These are phyloP conservation scores for Fistulinella cinereoalba DNA, from an alignment of 1,284 basidiomycete species.

Conservation along the genomic window DNA sequence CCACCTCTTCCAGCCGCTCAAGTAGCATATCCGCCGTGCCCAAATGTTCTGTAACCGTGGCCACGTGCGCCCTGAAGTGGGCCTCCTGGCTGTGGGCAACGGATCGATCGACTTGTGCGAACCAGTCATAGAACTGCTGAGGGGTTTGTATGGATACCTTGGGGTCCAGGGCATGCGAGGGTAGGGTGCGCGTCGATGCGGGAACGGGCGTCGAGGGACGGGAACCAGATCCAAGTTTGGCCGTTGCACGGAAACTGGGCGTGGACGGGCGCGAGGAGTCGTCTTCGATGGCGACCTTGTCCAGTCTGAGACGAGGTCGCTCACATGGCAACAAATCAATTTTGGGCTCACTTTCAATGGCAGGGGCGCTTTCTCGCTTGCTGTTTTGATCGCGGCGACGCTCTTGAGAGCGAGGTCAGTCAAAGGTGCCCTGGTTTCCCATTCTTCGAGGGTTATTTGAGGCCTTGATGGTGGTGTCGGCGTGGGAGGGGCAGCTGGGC, in stretches of 20 bases:
- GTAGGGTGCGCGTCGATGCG: conserved; percentile 28
- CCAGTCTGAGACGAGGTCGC: conserved; percentile 13
- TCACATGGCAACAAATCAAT: background rate
- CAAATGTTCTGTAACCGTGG: conserved; percentile 69
- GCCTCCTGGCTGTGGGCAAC: conserved; percentile 90
- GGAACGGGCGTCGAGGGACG: conserved; percentile 36
- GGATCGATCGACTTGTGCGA: conserved; percentile 79
- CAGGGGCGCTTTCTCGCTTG: conserved; percentile 57
- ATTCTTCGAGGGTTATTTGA: conserved; percentile 73
- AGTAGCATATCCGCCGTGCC: conserved; percentile 72
- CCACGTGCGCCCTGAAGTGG: conserved; percentile 81
- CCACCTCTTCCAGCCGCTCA: conserved; percentile 66
- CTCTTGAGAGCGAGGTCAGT: conserved; percentile 68
- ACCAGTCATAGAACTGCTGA: conserved; percentile 96
- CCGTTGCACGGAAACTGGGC: conserved; percentile 31
- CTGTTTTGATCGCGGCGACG: conserved; percentile 61
- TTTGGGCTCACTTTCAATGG: conserved; percentile 72
- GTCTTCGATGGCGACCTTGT: conserved; percentile 40
- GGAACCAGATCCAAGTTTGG: conserved; percentile 34
- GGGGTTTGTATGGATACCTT: conserved; percentile 77
- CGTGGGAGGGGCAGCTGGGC: conserved; percentile 24
- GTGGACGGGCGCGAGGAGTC: conserved; percentile 43
- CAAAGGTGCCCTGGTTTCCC: conserved; percentile 81
- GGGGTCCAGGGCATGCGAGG: conserved; percentile 59
- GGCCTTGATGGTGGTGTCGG: conserved; percentile 38